Base-by-base conservation (phyloP, 306 rosid species). In the Lagenaria siceraria region DNA sequence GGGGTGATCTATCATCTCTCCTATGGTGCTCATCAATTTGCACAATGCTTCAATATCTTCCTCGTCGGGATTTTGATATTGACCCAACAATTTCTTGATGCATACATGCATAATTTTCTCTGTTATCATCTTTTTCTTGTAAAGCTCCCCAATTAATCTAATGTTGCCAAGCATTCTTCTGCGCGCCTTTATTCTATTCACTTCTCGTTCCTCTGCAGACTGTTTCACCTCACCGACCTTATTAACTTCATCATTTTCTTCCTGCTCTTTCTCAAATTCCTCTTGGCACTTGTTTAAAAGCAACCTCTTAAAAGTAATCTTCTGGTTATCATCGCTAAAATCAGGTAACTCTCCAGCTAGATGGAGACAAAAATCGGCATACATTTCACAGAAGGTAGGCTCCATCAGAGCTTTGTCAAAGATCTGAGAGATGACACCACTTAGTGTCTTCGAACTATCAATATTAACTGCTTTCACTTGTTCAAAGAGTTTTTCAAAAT, bases 381-480 rank as follows among this genome's bases (percentile, higher is more conserved):
- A 95, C 99, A 95, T 92, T 86, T 95, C 99, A 89, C 99, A 95
- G 79, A 92, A 95, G 76, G 98, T 92, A 78, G 99, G 99, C 82
- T 95, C 99, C 92, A 80, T 90, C 38, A 95, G 80, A 83, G 99
- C 99, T 79, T 95, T 95, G 86, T 95, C 99, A 82, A 95, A 95
- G 46, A 95, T 95, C 87, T 95, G 99, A 52, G 92, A 86, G 84
- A 95, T 92, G 69, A 92, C 97, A 84, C 98, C 93, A 75, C 84
- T 78, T 43, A 95, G 91, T 35, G 98, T 92, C 74, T 24, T 78
- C 7, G 93, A 89, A 79, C 81, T 90, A 86, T 95, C 97, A 76
- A 95, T 90, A 61, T 87, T 92, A 68, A 95, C 97, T 61, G 85
- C 93, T 87, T 88, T 95, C 24, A 95, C 99, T 87, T 95, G 96